Conservation (phyloP, 441 rosid species). For the Gossypium schwendimanii region DNA sequence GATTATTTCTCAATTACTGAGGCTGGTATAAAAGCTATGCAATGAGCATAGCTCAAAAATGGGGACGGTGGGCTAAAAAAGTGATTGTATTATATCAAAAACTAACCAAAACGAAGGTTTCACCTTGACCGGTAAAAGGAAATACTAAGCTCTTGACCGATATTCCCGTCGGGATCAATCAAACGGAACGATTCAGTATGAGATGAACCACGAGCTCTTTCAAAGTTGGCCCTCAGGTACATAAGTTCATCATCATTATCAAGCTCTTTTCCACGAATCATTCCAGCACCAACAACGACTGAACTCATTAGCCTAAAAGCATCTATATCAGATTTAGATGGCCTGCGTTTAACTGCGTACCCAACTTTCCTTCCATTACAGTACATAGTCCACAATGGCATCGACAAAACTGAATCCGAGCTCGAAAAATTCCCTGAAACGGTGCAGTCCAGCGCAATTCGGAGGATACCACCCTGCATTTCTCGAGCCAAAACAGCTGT, state of each 20-base stretch:
- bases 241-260: slow-evolving; percentile 39
- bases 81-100: not conserved
- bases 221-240: slow-evolving; percentile 63
- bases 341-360: slow-evolving; percentile 50
- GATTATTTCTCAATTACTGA: not conserved
- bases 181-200: slow-evolving; percentile 65
- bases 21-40: not conserved
- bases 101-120: slow-evolving; percentile 7
- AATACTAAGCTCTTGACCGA: slow-evolving; percentile 72
- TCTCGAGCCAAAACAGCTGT: slow-evolving; percentile 48
- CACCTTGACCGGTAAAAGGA: slow-evolving; percentile 45
- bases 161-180: slow-evolving; percentile 57
- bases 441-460: slow-evolving; percentile 49
- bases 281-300: slow-evolving; percentile 59
- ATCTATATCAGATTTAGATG: slow-evolving; percentile 39
- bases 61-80: not conserved
- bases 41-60: slow-evolving; percentile 8
- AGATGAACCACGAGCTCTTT: slow-evolving; percentile 42
- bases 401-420: slow-evolving; percentile 32
- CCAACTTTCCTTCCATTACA: slow-evolving; percentile 76
- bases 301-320: slow-evolving; percentile 49
- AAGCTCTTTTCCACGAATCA: slow-evolving; percentile 39
- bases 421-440: not conserved
- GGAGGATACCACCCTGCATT: slow-evolving; percentile 56
- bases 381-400: slow-evolving; percentile 60